Percentiles rank a stretch among this genome's conserved stretches.
phyloP scores from a whole-genome alignment of 495 filamentous ascomycete genomes.

The Annulohypoxylon maeteangense region DNA sequence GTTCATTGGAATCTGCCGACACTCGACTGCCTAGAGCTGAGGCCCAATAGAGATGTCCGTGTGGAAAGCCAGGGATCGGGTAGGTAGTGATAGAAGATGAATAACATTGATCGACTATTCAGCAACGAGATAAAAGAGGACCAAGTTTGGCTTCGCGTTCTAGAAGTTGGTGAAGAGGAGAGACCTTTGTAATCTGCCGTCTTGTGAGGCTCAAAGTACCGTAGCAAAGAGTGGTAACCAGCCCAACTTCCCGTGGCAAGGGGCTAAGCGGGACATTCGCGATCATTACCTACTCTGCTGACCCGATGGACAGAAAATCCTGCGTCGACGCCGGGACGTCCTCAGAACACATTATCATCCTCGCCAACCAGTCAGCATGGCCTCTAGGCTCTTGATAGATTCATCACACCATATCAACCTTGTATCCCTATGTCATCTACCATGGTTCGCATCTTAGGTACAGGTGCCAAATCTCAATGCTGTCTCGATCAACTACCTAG shows the following conservation, averaged over 20 bases:
- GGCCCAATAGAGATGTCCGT: not conserved
- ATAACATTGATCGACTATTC: constrained; percentile 14
- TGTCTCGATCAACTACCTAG: not conserved
- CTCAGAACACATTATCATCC: constrained; percentile 1
- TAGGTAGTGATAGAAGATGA: not conserved
- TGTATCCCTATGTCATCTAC: not conserved
- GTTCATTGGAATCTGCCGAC: constrained; percentile 12
- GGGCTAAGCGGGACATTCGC: not conserved
- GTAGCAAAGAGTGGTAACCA: constrained; percentile 1
- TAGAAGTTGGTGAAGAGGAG: not conserved
- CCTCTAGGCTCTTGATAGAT: too few species aligned
- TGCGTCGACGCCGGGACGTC: not conserved
- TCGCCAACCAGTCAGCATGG: constrained; percentile 13
- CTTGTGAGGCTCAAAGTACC: constrained; percentile 11
- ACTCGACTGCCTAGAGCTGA: not conserved
- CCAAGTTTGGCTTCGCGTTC: constrained; percentile 2
- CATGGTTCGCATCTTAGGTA: constrained; percentile 7
- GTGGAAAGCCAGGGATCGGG: not conserved
- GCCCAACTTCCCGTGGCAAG: not conserved
- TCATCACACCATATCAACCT: not conserved
- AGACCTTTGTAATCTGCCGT: constrained; percentile 3
- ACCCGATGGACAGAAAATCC: not conserved
- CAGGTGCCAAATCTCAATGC: not conserved
- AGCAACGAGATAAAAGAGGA: constrained; percentile 10
- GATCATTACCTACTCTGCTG: constrained; percentile 5